phyloP scores from a whole-genome alignment of 108 stramenopile species.

The Skeletonema tropicum region DNA sequence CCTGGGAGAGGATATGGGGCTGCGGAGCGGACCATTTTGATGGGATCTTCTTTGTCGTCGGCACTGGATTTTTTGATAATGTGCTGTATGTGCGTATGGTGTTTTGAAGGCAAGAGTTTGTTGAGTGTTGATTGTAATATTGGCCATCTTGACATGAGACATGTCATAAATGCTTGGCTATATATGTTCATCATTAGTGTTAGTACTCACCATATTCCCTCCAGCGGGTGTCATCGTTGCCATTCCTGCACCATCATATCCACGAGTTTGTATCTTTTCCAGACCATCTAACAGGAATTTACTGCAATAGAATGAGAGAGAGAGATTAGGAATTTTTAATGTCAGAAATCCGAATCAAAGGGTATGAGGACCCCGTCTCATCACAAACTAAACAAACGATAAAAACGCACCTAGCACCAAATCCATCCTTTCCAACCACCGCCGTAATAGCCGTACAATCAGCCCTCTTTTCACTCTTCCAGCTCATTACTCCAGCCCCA shows the following conservation, averaged over 20 bases:
- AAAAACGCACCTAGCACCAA: conserved; percentile 51
- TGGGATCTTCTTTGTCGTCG: conserved; percentile 69
- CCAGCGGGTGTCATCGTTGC: conserved; percentile 56
- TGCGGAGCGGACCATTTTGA: conserved; percentile 66
- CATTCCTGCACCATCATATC: conserved; percentile 89
- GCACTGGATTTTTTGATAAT: conserved; percentile 79
- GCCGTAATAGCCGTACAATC: conserved; percentile 55
- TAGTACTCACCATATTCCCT: conserved; percentile 33
- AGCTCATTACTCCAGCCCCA: not conserved
- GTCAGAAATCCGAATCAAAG: not conserved
- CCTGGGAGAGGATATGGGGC: conserved; percentile 30
- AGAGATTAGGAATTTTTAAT: not conserved
- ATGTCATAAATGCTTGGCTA: not conserved
- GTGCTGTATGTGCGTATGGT: no score
- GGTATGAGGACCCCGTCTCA: not conserved
- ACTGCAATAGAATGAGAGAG: conserved; percentile 8
- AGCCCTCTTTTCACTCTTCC: conserved; percentile 26
- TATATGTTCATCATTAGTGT: not conserved
- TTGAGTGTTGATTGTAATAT: not conserved
- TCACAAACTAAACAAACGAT: not conserved
- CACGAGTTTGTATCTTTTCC: conserved; percentile 82
- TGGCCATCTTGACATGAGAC: not conserved
- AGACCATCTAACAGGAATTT: conserved; percentile 76
- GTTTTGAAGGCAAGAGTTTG: not conserved
- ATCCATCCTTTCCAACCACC: conserved; percentile 50